Evolutionary conservation across 129 eudicot species (phyloP).

Genomic region (Pulicaria dysenterica): DNA sequence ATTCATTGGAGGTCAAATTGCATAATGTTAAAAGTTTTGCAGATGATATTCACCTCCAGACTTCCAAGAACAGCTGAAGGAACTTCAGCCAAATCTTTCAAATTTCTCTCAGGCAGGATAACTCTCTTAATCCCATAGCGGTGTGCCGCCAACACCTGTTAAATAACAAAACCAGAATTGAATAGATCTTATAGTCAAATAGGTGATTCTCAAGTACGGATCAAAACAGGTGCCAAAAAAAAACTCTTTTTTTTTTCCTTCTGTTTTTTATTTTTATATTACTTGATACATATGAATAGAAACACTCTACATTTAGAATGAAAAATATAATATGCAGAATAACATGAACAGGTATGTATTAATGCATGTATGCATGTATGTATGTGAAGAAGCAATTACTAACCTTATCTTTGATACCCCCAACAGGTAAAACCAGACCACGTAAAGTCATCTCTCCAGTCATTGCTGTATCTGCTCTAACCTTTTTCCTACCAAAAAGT

Average conservation of each 20-base stretch:
- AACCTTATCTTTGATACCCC: constrained; percentile 96
- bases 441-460: constrained; percentile 95
- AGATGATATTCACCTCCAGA: constrained; percentile 59
- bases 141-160: constrained; percentile 95
- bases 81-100: constrained; percentile 89
- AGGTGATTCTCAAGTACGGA: neutral
- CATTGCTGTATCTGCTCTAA: constrained; percentile 94
- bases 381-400: constrained; percentile 21
- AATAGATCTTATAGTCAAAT: neutral
- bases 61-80: constrained; percentile 79
- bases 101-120: constrained; percentile 84
- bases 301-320: no score
- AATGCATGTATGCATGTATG: neutral
- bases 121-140: constrained; percentile 93
- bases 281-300: no score
- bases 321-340: no score
- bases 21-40: neutral
- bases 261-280: no score
- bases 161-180: neutral
- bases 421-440: constrained; percentile 89
- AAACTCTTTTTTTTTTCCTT: no score
- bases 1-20: neutral
- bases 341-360: no score
- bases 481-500: constrained; percentile 70
- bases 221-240: neutral